Conservation (phyloP, 805 yeast species). For the Ogataea nonfermentans region DNA sequence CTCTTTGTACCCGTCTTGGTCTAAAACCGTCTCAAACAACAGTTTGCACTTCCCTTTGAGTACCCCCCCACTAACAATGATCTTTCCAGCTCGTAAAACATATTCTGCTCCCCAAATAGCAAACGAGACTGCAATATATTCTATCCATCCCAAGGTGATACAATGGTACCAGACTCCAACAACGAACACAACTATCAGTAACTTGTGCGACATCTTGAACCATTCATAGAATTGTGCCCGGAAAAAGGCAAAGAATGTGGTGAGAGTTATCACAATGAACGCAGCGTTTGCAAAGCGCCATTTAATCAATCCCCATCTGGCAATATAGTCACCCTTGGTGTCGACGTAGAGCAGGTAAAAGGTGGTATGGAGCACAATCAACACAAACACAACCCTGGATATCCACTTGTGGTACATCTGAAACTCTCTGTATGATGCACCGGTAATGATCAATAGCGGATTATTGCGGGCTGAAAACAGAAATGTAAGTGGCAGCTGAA, state of each 20-base stretch:
- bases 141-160: slow-evolving; percentile 47
- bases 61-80: slow-evolving; percentile 58
- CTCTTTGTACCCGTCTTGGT: slow-evolving; percentile 5
- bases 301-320: slow-evolving; percentile 38
- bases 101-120: slow-evolving; percentile 75
- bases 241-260: slow-evolving; percentile 33
- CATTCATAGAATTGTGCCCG: slow-evolving; percentile 43
- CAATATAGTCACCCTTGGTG: slow-evolving; percentile 35
- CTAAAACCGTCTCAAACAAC: slow-evolving; percentile 20
- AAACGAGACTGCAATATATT: slow-evolving; percentile 50
- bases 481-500: slow-evolving; percentile 37
- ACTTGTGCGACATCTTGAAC: slow-evolving; percentile 44
- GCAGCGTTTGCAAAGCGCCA: slow-evolving; percentile 47
- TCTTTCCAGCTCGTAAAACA: slow-evolving; percentile 50
- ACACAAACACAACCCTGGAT: slow-evolving; percentile 38
- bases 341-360: slow-evolving; percentile 39
- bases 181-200: slow-evolving; percentile 41
- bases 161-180: slow-evolving; percentile 49
- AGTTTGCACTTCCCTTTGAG: slow-evolving; percentile 47
- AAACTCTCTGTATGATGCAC: slow-evolving; percentile 36
- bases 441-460: slow-evolving; percentile 31
- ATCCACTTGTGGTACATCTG: slow-evolving; percentile 41
- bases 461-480: slow-evolving; percentile 38
- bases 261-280: slow-evolving; percentile 26
- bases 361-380: slow-evolving; percentile 39